These are phyloP conservation scores for Trichoderma asperelloides DNA, from an alignment of 495 filamentous ascomycete species.

Conservation along the genomic window DNA sequence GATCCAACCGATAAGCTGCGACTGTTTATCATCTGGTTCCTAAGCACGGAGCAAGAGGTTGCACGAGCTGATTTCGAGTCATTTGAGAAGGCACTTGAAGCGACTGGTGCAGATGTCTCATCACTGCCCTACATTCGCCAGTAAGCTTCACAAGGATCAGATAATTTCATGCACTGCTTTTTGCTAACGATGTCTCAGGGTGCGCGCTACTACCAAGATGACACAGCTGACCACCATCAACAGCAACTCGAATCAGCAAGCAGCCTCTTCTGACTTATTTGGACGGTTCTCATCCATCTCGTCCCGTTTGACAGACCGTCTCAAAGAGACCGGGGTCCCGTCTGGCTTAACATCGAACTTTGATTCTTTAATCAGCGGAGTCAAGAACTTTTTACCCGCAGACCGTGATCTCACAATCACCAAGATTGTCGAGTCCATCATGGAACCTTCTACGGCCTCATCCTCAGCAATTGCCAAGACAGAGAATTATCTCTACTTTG, in stretches of 20 bases:
- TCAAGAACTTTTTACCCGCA: constrained; percentile 94
- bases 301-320: constrained; percentile 80
- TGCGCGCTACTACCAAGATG: constrained; percentile 94
- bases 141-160: constrained; percentile 32
- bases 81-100: constrained; percentile 78
- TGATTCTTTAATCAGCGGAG: constrained; percentile 90
- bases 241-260: constrained; percentile 54
- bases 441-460: constrained; percentile 87
- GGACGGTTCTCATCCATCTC: constrained; percentile 83
- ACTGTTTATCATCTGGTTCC: constrained; percentile 94
- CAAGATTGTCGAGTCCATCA: constrained; percentile 95
- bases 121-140: constrained; percentile 78
- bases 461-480: constrained; percentile 93
- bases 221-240: constrained; percentile 85
- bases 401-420: constrained; percentile 95
- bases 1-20: constrained; percentile 82
- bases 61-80: constrained; percentile 70
- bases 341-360: constrained; percentile 72
- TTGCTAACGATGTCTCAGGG: constrained; percentile 44
- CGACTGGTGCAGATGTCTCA: constrained; percentile 61
- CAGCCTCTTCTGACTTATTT: constrained; percentile 65
- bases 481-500: constrained; percentile 97
- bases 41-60: constrained; percentile 89
- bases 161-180: not conserved
- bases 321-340: constrained; percentile 73